Conservation (phyloP, 345 rosid genomes). For the Streptanthus diversifolius region DNA sequence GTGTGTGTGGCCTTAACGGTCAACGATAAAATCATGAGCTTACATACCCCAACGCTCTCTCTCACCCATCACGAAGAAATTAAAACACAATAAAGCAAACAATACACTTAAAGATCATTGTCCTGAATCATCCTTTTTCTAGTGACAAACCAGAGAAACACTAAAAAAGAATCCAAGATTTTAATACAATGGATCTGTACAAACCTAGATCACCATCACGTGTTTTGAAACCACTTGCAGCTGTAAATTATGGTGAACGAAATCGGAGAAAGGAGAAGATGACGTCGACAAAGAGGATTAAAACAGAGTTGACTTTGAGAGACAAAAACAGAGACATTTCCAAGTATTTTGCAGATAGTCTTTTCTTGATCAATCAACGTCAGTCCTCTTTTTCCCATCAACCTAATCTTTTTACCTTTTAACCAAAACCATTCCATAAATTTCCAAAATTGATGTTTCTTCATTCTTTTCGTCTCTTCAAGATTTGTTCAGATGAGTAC, state of each 20-base stretch:
- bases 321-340: conserved; percentile 5
- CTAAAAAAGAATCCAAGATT: conserved; percentile 2
- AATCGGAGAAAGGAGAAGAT: conserved; percentile 15
- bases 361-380: conserved; percentile 27
- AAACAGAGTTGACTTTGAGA: conserved; percentile 27
- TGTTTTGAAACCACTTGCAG: conserved; percentile 33
- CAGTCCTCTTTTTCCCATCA: not conserved
- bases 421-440: conserved; percentile 19
- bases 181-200: conserved; percentile 28
- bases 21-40: conserved; percentile 35
- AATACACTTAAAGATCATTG: conserved; percentile 21
- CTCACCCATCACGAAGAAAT: conserved; percentile 20
- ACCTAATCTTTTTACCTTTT: not conserved
- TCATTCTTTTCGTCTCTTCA: conserved; percentile 7
- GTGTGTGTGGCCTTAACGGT: conserved; percentile 21
- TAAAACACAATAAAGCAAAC: conserved; percentile 10
- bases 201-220: conserved; percentile 30
- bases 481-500: conserved; percentile 1
- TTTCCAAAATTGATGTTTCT: not conserved
- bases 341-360: conserved; percentile 7
- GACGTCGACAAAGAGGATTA: conserved; percentile 10
- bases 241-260: not conserved
- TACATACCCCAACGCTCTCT: conserved; percentile 29
- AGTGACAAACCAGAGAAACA: conserved; percentile 29
- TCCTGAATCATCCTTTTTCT: conserved; percentile 25